These are phyloP conservation scores for Aspergillus sp. DNA, from an alignment of 2,329 filamentous ascomycete genomes.

Conservation along the genomic window DNA sequence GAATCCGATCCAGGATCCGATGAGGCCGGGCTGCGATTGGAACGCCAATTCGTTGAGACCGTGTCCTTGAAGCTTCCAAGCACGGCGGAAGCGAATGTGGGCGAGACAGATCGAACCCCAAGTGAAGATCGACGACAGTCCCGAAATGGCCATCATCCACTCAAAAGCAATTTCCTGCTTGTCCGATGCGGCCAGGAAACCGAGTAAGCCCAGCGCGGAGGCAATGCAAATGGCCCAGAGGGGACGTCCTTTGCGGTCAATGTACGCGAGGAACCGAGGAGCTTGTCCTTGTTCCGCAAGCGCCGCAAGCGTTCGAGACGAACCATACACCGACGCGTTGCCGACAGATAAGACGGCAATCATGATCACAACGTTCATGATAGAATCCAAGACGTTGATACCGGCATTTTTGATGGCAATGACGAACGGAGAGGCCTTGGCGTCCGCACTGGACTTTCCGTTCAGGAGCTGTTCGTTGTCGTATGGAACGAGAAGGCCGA, in stretches of 20 bases:
- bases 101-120: slow-evolving; percentile 84
- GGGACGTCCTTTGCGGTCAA: slow-evolving; percentile 79
- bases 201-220: slow-evolving; percentile 67
- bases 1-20: slow-evolving; percentile 79
- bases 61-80: slow-evolving; percentile 71
- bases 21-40: slow-evolving; percentile 71
- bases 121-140: slow-evolving; percentile 71
- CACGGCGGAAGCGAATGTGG: slow-evolving; percentile 85
- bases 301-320: slow-evolving; percentile 83
- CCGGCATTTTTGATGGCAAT: slow-evolving; percentile 85
- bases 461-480: slow-evolving; percentile 63
- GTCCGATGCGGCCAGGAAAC: slow-evolving; percentile 69
- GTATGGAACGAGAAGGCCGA: slow-evolving; percentile 80
- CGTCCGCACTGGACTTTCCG: slow-evolving; percentile 59
- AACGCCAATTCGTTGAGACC: slow-evolving; percentile 78
- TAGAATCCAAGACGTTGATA: slow-evolving; percentile 74
- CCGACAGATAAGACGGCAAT: slow-evolving; percentile 87
- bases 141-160: slow-evolving; percentile 77
- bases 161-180: slow-evolving; percentile 65
- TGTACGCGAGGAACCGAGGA: slow-evolving; percentile 72
- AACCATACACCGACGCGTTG: slow-evolving; percentile 89
- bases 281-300: slow-evolving; percentile 86
- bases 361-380: slow-evolving; percentile 96
- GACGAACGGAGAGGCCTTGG: slow-evolving; percentile 83
- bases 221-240: slow-evolving; percentile 70